Evolutionary conservation across 2,329 filamentous ascomycete genomes (phyloP).

Genomic region (Fusarium camptoceras): DNA sequence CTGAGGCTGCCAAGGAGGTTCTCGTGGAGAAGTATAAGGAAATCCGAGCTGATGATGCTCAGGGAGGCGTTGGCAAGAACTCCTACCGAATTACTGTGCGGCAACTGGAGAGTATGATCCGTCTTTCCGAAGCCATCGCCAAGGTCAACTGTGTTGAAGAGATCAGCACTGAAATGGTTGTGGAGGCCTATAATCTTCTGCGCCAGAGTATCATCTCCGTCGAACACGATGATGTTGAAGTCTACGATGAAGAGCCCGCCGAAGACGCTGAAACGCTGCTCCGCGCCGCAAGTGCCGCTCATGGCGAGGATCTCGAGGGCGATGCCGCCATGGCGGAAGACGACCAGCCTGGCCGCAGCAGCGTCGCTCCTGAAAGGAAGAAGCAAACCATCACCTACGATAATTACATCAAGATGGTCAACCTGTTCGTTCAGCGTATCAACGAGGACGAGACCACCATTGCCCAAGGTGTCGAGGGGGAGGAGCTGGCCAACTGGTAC

Average conservation of each 20-base stretch:
- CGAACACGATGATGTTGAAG: constrained; percentile 96
- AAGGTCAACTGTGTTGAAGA: constrained; percentile 97
- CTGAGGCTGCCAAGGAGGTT: constrained; percentile 83
- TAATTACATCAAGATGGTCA: constrained; percentile 92
- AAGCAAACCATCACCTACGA: constrained; percentile 95
- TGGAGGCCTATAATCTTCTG: constrained; percentile 91
- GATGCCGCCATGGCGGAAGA: constrained; percentile 58
- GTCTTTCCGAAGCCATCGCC: constrained; percentile 95
- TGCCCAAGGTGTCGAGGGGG: constrained; percentile 86
- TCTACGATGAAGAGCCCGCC: constrained; percentile 76
- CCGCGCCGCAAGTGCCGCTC: constrained; percentile 56
- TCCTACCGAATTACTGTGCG: constrained; percentile 97
- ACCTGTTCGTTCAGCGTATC: constrained; percentile 83
- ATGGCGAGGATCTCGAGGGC: constrained; percentile 60
- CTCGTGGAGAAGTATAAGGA: constrained; percentile 97
- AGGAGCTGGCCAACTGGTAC: constrained; percentile 88
- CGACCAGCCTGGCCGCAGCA: constrained; percentile 54
- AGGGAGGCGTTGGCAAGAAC: constrained; percentile 93
- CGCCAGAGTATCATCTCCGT: constrained; percentile 97
- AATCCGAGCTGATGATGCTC: constrained; percentile 89
- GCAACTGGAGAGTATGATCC: constrained; percentile 95
- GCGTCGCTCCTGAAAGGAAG: constrained; percentile 55
- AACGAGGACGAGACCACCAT: constrained; percentile 81
- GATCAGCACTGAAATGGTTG: constrained; percentile 84
- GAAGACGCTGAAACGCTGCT: constrained; percentile 61